phyloP scores from a whole-genome alignment of 805 yeast genomes.

The Sugiyamaella americana region DNA sequence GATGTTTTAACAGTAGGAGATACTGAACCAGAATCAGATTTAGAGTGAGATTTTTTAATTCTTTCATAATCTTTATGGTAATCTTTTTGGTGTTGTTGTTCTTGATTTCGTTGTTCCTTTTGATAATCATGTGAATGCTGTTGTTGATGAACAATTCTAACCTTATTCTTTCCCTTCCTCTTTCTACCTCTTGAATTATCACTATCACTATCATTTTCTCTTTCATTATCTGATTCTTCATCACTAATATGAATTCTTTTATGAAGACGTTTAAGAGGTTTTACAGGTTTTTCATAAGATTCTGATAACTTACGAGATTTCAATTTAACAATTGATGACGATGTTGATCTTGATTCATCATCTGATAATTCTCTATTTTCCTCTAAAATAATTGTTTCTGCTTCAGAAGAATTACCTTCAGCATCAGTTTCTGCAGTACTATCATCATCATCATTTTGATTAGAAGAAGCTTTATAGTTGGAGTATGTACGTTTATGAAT shows the following conservation, averaged over 20 bases:
- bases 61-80: neutral
- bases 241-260: constrained; percentile 18
- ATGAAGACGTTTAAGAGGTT: constrained; percentile 22
- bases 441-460: neutral
- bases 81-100: neutral
- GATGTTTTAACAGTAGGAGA: constrained; percentile 11
- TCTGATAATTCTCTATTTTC: neutral
- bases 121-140: no score
- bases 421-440: constrained; percentile 12
- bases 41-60: no score
- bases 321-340: neutral
- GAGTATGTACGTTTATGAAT: no score
- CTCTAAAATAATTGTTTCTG: constrained; percentile 32
- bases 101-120: constrained; percentile 1
- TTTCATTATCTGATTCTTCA: constrained; percentile 10
- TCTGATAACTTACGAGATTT: neutral
- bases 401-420: constrained; percentile 25
- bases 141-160: neutral
- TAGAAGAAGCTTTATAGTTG: neutral
- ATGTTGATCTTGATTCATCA: neutral
- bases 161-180: neutral
- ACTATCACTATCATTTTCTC: constrained; percentile 3
- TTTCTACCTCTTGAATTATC: neutral
- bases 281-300: constrained; percentile 9
- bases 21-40: constrained; percentile 1